Base-by-base conservation (phyloP, 2,329 filamentous ascomycete genomes). In the Penicillium sp. region DNA sequence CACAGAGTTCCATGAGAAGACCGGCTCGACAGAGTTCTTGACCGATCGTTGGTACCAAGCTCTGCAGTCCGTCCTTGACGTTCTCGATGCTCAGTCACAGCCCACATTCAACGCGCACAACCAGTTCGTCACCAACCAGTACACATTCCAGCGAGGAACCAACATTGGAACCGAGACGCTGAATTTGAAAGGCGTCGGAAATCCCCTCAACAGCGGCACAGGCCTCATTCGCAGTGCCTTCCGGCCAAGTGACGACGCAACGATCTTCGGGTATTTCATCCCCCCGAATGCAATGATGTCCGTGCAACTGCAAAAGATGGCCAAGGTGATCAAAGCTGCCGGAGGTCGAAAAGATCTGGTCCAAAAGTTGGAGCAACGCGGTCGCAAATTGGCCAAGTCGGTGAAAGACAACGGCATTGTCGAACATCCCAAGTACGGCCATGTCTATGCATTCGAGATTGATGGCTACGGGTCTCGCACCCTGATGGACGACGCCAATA, bases 251-350 rank as follows among this genome's bases (percentile, higher is more conserved):
- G 93, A 98, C 61, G 93, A 98, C 66, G 89, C 93, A 3, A 94
- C 90, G 0, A 96, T 93, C 34, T 76, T 98, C 3, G 90, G 90
- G 39, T 98, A 89, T 74, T 88, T 95, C 66, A 95, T 98, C 57
- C 93, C 93, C 0, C 85, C 88, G 34, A 98, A 98, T 64, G 93
- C 93, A 25, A 91, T 95, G 84, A 95, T 98, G 78, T 84, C 89
- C 2, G 87, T 91, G 0, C 90, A 98, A 68, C 76, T 98, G 26
- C 81, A 83, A 54, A 83, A 87, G 37, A 83, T 87, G 0, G 83
- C 88, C 0, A 74, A 76, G 5, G 76, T 94, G 18, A 78, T 97
- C n/a, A 72, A 73, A 45, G 74, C 75, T 5, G 80, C 76, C 1
- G 64, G 65, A 13, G 80, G 79, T 1, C 80, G 85, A 41, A 66